Evolutionary conservation across 1,139 yeast genomes (phyloP), one percentile per base, ranked within the genome.

Genomic region (Debaryomycetaceae sp.): DNA sequence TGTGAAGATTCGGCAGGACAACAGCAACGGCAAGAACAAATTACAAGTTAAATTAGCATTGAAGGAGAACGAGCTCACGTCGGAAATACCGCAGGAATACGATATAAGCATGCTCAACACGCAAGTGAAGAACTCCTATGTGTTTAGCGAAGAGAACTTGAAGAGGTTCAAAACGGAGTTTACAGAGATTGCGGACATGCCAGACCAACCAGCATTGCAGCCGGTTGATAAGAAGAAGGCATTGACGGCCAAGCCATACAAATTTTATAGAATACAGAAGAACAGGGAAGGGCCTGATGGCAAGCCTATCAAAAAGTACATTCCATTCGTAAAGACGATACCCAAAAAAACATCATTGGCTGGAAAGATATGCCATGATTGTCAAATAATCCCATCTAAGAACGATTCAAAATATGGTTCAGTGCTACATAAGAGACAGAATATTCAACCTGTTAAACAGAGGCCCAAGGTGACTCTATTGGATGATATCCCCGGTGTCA

Each of bases 341-440:
- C 94, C 95, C 0, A 85, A 89, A 63, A 86, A 86, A 53, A 89
- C 98, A 0, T 78, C 91, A 3, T 65, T 92, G 35, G 78, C 81
- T 17, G 99, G 98, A 26, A 87, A 89, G 34, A 83, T 92, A 19
- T 86, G 85, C 47, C 97, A 92, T 59, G 99, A 92, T 61, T 88
- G 97, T 61, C 87, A 84, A 52, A 81, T 88, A 14, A 79, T 86
- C 39, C 98, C 98, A 6, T 78, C 88, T 5, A 77, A 81, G 51
- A 68, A 70, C 38, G 96, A 88, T 54, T 73, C 78, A 30, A 82
- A 83, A 55, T 88, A 89, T 60, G 66, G 72, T 39, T 78, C 79
- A 47, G 56, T 67, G 30, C 56, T 68, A 32, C 43, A 56, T 35
- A 63, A 62, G 47, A 57, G 96, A 57, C 75, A 80, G 53, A 67